phyloP scores from a whole-genome alignment of 257 asterid genomes.

The Echium plantagineum region DNA sequence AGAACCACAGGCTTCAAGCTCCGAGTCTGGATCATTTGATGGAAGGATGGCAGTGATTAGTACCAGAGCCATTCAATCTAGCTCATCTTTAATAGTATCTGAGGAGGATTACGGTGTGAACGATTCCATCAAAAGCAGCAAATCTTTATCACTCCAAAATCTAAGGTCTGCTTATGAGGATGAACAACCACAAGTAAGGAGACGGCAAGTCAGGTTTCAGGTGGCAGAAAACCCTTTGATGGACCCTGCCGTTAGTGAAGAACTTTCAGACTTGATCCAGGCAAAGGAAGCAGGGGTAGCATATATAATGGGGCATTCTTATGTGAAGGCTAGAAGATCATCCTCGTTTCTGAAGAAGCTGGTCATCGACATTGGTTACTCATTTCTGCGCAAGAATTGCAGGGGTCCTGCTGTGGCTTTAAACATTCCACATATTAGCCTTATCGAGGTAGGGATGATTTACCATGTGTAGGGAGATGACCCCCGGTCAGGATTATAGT shows the following conservation, averaged over 20 bases:
- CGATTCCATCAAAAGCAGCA: conserved; percentile 52
- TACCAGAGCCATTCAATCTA: conserved; percentile 32
- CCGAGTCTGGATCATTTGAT: conserved; percentile 56
- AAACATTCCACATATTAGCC: conserved; percentile 88
- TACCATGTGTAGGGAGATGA: conserved; percentile 45
- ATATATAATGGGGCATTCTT: conserved; percentile 88
- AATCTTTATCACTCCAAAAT: conserved; percentile 60
- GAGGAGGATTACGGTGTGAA: conserved; percentile 29
- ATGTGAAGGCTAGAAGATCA: conserved; percentile 70
- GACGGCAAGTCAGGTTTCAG: conserved; percentile 58
- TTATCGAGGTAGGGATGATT: conserved; percentile 93
- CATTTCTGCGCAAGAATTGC: conserved; percentile 85
- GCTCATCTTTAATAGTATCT: conserved; percentile 32
- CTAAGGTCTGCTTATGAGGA: conserved; percentile 62
- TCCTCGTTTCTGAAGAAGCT: conserved; percentile 63
- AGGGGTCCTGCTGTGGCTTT: conserved; percentile 93
- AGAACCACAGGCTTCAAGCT: conserved; percentile 57
- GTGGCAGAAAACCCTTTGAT: conserved; percentile 46
- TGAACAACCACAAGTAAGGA: conserved; percentile 65
- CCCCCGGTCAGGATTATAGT: background rate
- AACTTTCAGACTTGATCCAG: conserved; percentile 60
- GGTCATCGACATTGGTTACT: conserved; percentile 77
- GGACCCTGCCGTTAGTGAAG: conserved; percentile 65
- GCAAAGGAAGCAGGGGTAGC: conserved; percentile 96
- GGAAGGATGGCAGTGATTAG: conserved; percentile 98